Base-by-base conservation (phyloP, 345 rosid genomes). In the Eutrema japonicum region DNA sequence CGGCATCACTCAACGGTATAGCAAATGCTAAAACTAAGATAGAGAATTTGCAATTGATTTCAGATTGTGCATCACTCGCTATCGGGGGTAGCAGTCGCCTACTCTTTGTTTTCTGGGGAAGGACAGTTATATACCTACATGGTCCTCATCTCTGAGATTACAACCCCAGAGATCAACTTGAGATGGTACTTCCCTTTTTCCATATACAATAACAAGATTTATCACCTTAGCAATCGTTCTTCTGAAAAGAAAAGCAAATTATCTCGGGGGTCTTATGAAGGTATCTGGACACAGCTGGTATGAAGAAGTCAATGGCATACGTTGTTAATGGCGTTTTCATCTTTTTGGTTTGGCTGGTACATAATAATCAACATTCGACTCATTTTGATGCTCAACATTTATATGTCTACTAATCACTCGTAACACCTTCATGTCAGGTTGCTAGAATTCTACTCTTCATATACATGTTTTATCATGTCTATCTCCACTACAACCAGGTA, bases 61-160 rank as follows among this genome's bases (percentile, higher is more conserved):
- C 92, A 89, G 98, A 85, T 89, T 55, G 64, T 93, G 77, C 98
- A 93, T 81, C 98, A 89, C 71, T 77, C 86, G 12, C 83, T 91
- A 60, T 91, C 98, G 3, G 86, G 83, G 48, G 72, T 86, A 63
- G 84, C 96, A 3, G 89, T 93, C 10, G 91, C 94, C 49, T 93
- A 93, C 82, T 78, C 96, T 14, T 84, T 93, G 88, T 80, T 88
- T 68, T 77, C 92, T 14, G 89, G 94, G 66, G 98, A 93, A 86
- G 97, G 92, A 43, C 97, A 93, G 76, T 79, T 93, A 46, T 91
- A 93, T 51, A 84, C 89, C 1, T 93, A 74, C 81, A 88, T 91
- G 97, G 86, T 86, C 77, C 91, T 93, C 71, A 85, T 91, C 71
- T 91, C 97, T 1, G 98, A 91, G 87, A 85, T 86, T 64, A 93